These are phyloP conservation scores for Chaetomiaceae sp. DNA, from an alignment of 2,329 filamentous ascomycete genomes.

Conservation along the genomic window DNA sequence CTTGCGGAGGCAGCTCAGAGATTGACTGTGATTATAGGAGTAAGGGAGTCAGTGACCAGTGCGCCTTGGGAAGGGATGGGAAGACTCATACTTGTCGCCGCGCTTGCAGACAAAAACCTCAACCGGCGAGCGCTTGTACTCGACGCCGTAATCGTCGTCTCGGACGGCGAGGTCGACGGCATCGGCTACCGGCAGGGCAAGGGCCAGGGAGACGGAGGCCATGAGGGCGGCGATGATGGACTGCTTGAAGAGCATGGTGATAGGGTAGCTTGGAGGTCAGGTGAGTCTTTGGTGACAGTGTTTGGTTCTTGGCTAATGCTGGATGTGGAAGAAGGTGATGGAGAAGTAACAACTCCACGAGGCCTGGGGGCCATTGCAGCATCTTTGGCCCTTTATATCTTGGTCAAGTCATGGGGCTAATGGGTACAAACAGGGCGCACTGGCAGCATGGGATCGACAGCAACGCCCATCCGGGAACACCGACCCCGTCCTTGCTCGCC, in stretches of 20 bases:
- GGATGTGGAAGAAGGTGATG: neutral
- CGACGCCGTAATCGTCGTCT: neutral
- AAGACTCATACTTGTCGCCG: neutral
- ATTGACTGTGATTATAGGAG: neutral
- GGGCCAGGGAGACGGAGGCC: neutral
- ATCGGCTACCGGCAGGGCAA: neutral
- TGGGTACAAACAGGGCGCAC: neutral
- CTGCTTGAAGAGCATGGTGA: conserved; percentile 8
- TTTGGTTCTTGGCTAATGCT: neutral
- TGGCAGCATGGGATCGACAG: neutral
- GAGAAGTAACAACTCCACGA: neutral
- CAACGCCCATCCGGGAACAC: neutral
- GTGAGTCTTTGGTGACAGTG: neutral
- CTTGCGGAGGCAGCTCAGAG: conserved; percentile 12
- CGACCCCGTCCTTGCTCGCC: too few species aligned
- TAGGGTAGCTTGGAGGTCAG: neutral
- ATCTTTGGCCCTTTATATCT: neutral
- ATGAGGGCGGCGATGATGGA: neutral
- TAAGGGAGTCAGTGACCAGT: neutral
- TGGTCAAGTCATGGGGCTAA: neutral
- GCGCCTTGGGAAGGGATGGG: neutral
- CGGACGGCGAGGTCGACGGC: neutral
- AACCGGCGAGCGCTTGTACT: neutral
- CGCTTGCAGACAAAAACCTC: conserved; percentile 9
- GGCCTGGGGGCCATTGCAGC: neutral